These are phyloP conservation scores for Kitagawia praeruptora DNA, from an alignment of 129 eudicot genomes.

Conservation along the genomic window DNA sequence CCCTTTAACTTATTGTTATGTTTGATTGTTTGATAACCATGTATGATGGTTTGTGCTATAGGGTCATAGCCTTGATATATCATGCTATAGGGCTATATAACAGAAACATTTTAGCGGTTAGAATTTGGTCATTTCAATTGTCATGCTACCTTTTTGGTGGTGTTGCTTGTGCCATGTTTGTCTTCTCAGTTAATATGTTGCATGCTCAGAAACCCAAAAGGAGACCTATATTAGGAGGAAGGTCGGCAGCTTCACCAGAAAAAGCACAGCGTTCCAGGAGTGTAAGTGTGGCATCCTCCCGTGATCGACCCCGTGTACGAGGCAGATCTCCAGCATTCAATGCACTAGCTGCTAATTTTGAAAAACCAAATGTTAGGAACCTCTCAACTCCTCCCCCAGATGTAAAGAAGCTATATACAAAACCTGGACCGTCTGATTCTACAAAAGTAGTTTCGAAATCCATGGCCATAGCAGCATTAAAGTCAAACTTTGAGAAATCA, in stretches of 20 bases:
- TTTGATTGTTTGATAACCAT: background rate
- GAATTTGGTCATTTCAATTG: background rate
- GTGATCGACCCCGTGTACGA: conserved; percentile 77
- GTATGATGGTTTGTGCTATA: background rate
- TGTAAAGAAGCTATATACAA: conserved; percentile 59
- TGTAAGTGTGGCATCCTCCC: conserved; percentile 42
- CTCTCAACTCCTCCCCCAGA: conserved; percentile 98
- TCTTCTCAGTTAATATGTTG: conserved; percentile 13
- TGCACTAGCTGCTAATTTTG: conserved; percentile 94
- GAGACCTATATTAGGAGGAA: conserved; percentile 65
- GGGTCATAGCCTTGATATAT: background rate
- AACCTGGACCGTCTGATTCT: conserved; percentile 53
- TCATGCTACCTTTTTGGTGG: background rate
- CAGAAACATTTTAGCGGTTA: background rate
- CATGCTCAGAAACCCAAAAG: conserved; percentile 78
- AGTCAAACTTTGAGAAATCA: conserved; percentile 58
- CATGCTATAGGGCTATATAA: background rate
- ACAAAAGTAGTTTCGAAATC: conserved; percentile 38
- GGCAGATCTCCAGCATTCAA: conserved; percentile 97
- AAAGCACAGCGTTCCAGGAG: conserved; percentile 96
- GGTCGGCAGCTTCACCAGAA: conserved; percentile 62
- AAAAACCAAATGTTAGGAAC: conserved; percentile 67
- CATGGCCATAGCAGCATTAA: conserved; percentile 55
- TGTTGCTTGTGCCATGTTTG: background rate
- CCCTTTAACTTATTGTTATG: background rate